Evolutionary conservation across 805 yeast genomes (phyloP).

Genomic region (Yarrowia keelungensis): DNA sequence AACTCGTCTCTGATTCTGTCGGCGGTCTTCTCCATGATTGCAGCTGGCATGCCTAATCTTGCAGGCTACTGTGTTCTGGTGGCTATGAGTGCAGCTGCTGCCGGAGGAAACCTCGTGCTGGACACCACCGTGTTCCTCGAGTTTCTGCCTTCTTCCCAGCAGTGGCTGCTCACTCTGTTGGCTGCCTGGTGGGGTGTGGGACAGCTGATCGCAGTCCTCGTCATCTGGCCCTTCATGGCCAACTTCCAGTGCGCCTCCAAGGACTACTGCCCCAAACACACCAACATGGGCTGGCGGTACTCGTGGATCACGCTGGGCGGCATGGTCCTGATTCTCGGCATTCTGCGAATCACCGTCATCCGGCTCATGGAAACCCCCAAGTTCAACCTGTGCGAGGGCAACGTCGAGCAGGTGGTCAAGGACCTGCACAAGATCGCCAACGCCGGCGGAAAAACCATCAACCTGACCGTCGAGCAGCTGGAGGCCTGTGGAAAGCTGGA

Average conservation of each 20-base stretch:
- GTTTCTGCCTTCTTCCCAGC: constrained; percentile 59
- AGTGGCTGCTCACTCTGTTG: constrained; percentile 60
- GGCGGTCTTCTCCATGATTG: constrained; percentile 60
- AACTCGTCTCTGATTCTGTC: constrained; percentile 58
- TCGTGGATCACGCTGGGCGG: constrained; percentile 62
- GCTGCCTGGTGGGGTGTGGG: constrained; percentile 72
- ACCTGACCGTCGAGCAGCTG: constrained; percentile 59
- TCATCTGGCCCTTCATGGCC: constrained; percentile 65
- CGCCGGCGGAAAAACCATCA: constrained; percentile 53
- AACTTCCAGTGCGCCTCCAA: constrained; percentile 56
- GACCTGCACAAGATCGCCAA: constrained; percentile 57
- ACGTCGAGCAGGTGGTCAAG: constrained; percentile 57
- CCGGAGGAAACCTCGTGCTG: constrained; percentile 65
- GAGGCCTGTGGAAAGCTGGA: constrained; percentile 54
- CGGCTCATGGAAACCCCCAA: constrained; percentile 63
- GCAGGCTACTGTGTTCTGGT: constrained; percentile 54
- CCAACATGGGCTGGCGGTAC: constrained; percentile 70
- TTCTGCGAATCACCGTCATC: constrained; percentile 57
- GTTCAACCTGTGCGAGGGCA: constrained; percentile 60
- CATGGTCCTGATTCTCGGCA: constrained; percentile 57
- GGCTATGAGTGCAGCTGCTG: constrained; percentile 57
- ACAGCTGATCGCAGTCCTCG: constrained; percentile 59
- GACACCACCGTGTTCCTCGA: constrained; percentile 63
- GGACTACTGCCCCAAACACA: constrained; percentile 54
- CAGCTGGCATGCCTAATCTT: constrained; percentile 60